Evolutionary conservation across 352 stramenopile genomes (phyloP).

Genomic region (Aphanomyces euteiches): DNA sequence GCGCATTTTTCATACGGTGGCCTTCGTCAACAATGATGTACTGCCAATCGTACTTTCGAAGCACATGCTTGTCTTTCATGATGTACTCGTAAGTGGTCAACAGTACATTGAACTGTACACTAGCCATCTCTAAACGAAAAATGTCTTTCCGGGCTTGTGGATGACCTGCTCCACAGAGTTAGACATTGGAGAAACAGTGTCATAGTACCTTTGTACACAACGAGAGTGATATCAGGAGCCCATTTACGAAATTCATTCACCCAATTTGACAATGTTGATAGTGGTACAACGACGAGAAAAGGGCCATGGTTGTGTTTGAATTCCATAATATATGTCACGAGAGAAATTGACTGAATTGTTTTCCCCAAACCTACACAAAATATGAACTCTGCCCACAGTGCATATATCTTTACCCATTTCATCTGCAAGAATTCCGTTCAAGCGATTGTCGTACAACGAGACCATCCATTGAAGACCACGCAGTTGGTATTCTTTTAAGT

Average conservation of each 20-base stretch:
- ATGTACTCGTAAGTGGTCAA: slow-evolving; percentile 95
- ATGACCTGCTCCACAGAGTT: slow-evolving; percentile 26
- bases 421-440: slow-evolving; percentile 98
- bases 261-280: slow-evolving; percentile 94
- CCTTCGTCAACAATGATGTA: slow-evolving; percentile 94
- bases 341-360: slow-evolving; percentile 83
- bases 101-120: slow-evolving; percentile 88
- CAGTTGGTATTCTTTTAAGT: slow-evolving; percentile 98
- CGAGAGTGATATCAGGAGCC: slow-evolving; percentile 93
- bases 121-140: slow-evolving; percentile 75
- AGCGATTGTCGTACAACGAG: slow-evolving; percentile 95
- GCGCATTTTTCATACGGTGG: slow-evolving; percentile 90
- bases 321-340: slow-evolving; percentile 80
- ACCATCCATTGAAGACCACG: slow-evolving; percentile 99
- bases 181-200: neutral
- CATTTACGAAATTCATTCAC: slow-evolving; percentile 93
- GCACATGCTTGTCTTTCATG: slow-evolving; percentile 88
- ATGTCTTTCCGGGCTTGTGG: slow-evolving; percentile 80
- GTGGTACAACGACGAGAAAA: slow-evolving; percentile 97
- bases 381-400: neutral
- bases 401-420: slow-evolving; percentile 79
- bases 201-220: slow-evolving; percentile 91
- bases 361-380: slow-evolving; percentile 49
- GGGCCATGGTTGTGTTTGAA: slow-evolving; percentile 89
- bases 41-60: slow-evolving; percentile 89